Evolutionary conservation across 768 basidiomycete species (phyloP), one percentile per base, ranked within the genome.

Genomic region (Cubamyces lactineus): DNA sequence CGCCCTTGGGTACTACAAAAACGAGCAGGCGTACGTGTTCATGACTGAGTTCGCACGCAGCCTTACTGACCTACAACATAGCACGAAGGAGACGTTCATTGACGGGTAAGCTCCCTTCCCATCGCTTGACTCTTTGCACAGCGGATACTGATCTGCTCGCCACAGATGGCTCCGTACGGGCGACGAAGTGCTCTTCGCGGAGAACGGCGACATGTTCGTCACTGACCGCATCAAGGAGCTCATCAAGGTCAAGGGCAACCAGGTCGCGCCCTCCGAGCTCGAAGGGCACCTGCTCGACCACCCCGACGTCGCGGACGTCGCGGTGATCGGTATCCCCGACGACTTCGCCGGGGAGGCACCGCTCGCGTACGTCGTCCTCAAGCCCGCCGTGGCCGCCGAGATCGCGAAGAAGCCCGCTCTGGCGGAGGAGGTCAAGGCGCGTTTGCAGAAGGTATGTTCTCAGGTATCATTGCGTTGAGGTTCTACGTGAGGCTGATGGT

Each of bases 331-430:
- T 4, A 68, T 90, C 19, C 79, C 79, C 1, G 86, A 91, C 67
- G 88, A 89, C 16, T 90, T 86, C 69, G 86, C 81, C 53, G 89
- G 90, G 15, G 89, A 92, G 69, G 65, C 87, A 9, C 89, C 91
- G 0, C 67, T 89, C 52, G 89, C 89, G 7, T 91, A 82, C 68
- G 75, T 91, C 19, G 87, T 86, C 5, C 78, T 85, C n/a, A 73
- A 73, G 48, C 64, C 73, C 9, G 75, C 76, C n/a, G 71, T 76
- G 2, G 76, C 78, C 4, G 68, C 70, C 17, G 74, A 77, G 45
- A 66, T 68, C 23, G 73, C 75, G 30, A 54, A 53, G 30, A 69
- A 75, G 28, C 63, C 73, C 3, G 64, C 57, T 16, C 78, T 74
- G n/a, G 76, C 70, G 0, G 71, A 75, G 5, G 67, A 74, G 51